Percentiles rank a stretch among this genome's conserved stretches.
These are phyloP conservation scores for Xylaria sp. DNA, from an alignment of 2,329 filamentous ascomycete species.

Conservation along the genomic window DNA sequence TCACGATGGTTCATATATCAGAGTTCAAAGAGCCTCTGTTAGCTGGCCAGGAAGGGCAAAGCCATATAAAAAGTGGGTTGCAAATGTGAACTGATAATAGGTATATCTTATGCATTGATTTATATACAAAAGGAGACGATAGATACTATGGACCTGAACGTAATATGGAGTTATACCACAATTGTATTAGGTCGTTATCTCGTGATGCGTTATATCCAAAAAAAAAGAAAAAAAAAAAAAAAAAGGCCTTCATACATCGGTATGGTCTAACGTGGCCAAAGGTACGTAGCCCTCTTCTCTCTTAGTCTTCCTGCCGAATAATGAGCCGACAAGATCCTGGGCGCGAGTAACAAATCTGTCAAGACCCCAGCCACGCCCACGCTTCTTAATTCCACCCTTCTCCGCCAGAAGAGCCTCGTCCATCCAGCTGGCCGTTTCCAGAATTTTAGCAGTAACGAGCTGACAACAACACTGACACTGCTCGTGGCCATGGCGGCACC, in stretches of 20 bases:
- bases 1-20: too few relatives aligned
- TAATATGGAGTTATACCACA: conserved; percentile 1
- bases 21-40: too few relatives aligned
- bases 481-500: conserved; percentile 92
- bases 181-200: neutral
- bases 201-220: conserved; percentile 12
- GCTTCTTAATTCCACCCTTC: conserved; percentile 53
- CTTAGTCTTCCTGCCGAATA: conserved; percentile 42
- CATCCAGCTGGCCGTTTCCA: conserved; percentile 92
- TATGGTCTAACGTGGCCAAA: conserved; percentile 56
- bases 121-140: conserved; percentile 22
- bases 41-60: too few relatives aligned
- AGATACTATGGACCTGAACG: neutral
- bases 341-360: conserved; percentile 50
- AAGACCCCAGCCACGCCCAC: conserved; percentile 50
- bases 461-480: conserved; percentile 87
- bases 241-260: conserved; percentile 32
- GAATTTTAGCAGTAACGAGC: conserved; percentile 81
- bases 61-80: too few relatives aligned
- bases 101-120: conserved; percentile 10
- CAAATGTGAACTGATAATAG: neutral
- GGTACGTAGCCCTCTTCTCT: conserved; percentile 65
- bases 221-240: too few relatives aligned
- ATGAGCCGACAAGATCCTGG: conserved; percentile 47
- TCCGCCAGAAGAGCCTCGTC: conserved; percentile 69